Conservation (phyloP, 2,329 filamentous ascomycete genomes). For the Lithohypha guttulata region DNA sequence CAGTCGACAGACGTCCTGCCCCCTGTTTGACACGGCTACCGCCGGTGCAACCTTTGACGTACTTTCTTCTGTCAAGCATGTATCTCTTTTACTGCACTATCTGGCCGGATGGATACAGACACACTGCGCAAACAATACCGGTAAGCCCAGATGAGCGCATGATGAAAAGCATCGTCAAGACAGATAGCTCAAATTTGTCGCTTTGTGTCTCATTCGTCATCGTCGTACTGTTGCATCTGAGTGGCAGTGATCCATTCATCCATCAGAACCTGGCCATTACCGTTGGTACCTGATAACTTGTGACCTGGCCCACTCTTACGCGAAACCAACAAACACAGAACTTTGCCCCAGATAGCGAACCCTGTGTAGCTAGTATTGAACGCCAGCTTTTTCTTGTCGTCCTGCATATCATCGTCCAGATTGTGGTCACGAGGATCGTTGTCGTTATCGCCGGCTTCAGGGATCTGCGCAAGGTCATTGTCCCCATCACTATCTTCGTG, state of each 20-base stretch:
- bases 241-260: constrained; percentile 76
- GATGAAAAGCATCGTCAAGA: no score
- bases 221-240: constrained; percentile 41
- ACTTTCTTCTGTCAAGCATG: no score
- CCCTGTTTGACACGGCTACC: no score
- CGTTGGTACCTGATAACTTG: constrained; percentile 26
- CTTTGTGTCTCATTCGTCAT: no score
- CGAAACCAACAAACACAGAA: constrained; percentile 81
- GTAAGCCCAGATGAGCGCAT: no score
- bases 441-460: constrained; percentile 14
- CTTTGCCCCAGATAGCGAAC: constrained; percentile 88
- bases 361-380: constrained; percentile 86
- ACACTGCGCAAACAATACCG: no score
- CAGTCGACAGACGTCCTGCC: no score
- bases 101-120: no score
- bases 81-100: no score
- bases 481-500: constrained; percentile 54
- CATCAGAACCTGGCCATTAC: constrained; percentile 59
- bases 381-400: constrained; percentile 80
- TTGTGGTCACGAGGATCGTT: constrained; percentile 11
- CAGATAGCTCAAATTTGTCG: no score
- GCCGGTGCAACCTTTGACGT: no score
- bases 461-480: constrained; percentile 19
- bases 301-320: constrained; percentile 46
- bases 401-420: constrained; percentile 35